Percentiles rank a stretch among this genome's conserved stretches.
Evolutionary conservation across 2,329 filamentous ascomycete species (phyloP).

Genomic region (Monosporascus cannonballus): DNA sequence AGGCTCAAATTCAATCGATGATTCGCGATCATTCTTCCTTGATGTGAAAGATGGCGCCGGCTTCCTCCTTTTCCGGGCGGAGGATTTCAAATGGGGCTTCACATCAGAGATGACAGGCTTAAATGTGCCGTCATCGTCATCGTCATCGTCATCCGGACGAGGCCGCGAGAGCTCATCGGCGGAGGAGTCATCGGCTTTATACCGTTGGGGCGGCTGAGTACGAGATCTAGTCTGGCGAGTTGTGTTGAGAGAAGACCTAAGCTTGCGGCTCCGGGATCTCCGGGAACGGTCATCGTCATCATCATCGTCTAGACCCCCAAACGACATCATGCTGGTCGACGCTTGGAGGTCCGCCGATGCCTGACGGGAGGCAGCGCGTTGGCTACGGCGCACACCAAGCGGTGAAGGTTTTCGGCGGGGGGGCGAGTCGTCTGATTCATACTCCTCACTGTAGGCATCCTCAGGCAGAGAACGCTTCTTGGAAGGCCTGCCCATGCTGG

Average conservation of each 20-base stretch:
- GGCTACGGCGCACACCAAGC: constrained; percentile 7
- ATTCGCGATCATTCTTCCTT: constrained; percentile 22
- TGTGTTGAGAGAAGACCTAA: neutral
- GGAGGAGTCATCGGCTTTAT: constrained; percentile 10
- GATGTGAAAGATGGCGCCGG: constrained; percentile 13
- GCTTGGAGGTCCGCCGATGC: constrained; percentile 1
- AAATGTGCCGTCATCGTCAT: constrained; percentile 9
- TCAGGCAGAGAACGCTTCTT: constrained; percentile 13
- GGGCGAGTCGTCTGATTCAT: constrained; percentile 9
- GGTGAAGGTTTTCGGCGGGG: constrained; percentile 1
- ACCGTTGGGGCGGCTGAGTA: constrained; percentile 2
- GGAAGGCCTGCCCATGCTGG: neutral
- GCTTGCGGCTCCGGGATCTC: neutral
- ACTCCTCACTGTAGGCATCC: constrained; percentile 18
- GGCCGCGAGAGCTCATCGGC: constrained; percentile 26
- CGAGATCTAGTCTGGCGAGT: constrained; percentile 15
- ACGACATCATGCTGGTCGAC: neutral
- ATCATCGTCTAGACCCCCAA: constrained; percentile 2
- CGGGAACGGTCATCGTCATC: constrained; percentile 5
- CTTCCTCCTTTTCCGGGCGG: constrained; percentile 13
- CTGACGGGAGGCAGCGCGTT: constrained; percentile 12
- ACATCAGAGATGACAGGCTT: constrained; percentile 24
- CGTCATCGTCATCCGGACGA: constrained; percentile 13
- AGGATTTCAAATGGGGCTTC: constrained; percentile 8
- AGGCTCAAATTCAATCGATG: constrained; percentile 48